These are phyloP conservation scores for Exophiala lecanii-corni DNA, from an alignment of 2,329 filamentous ascomycete genomes.

Conservation along the genomic window DNA sequence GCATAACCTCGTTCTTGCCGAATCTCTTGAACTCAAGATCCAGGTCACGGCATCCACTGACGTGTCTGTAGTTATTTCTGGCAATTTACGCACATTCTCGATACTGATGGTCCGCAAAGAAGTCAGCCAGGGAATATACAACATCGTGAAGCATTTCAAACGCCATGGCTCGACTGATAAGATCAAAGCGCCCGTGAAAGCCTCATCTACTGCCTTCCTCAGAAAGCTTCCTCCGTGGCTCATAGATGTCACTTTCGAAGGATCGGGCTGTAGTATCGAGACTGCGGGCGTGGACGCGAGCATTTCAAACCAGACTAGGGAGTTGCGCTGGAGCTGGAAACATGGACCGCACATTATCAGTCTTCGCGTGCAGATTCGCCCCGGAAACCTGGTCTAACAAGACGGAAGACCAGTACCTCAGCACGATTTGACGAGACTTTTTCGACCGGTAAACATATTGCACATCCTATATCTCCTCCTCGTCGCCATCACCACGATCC, in stretches of 20 bases:
- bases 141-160: slow-evolving; percentile 81
- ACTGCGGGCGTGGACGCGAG: slow-evolving; percentile 81
- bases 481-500: slow-evolving; percentile 41
- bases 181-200: slow-evolving; percentile 32
- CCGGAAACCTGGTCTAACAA: slow-evolving; percentile 45
- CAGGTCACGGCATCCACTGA: slow-evolving; percentile 82
- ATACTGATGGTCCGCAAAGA: slow-evolving; percentile 87
- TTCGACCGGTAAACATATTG: slow-evolving; percentile 49
- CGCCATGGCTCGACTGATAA: slow-evolving; percentile 64
- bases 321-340: slow-evolving; percentile 78
- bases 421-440: slow-evolving; percentile 64
- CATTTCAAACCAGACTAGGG: slow-evolving; percentile 80
- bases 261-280: slow-evolving; percentile 83
- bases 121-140: slow-evolving; percentile 84
- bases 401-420: slow-evolving; percentile 69
- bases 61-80: slow-evolving; percentile 73
- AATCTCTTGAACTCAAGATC: slow-evolving; percentile 80
- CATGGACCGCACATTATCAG: slow-evolving; percentile 83
- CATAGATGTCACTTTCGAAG: slow-evolving; percentile 75
- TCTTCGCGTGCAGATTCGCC: slow-evolving; percentile 69
- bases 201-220: slow-evolving; percentile 55
- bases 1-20: slow-evolving; percentile 81
- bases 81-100: slow-evolving; percentile 78
- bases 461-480: slow-evolving; percentile 45
- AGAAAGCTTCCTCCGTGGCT: slow-evolving; percentile 80